Conservation (phyloP, 768 basidiomycete genomes). For the Mycena floridula region DNA sequence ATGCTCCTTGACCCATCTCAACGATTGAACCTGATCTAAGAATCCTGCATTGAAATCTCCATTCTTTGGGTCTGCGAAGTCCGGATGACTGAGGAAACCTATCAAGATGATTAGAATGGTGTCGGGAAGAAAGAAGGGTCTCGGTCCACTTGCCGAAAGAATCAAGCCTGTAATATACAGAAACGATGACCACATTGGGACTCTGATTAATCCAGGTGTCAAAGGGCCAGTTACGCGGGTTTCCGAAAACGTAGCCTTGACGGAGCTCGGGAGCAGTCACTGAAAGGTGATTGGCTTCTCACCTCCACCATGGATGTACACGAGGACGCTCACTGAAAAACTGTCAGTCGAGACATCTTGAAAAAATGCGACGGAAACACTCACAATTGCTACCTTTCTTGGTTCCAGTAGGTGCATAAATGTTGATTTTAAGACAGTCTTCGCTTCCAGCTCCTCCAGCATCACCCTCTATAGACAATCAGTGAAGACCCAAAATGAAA, state of each 20-base stretch:
- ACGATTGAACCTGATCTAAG: constrained; percentile 42
- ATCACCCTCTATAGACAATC: constrained; percentile 35
- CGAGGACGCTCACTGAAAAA: constrained; percentile 35
- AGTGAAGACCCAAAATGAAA: not conserved
- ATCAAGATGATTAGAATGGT: no score
- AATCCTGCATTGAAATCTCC: constrained; percentile 52
- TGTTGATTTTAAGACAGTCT: constrained; percentile 63
- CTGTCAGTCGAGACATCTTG: not conserved
- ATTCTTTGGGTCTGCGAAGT: constrained; percentile 28
- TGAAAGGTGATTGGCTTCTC: not conserved
- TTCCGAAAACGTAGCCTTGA: constrained; percentile 50
- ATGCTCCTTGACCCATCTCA: constrained; percentile 32
- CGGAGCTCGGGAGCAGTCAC: not conserved
- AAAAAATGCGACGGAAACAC: constrained; percentile 10
- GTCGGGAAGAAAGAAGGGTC: no score
- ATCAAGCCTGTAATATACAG: constrained; percentile 60
- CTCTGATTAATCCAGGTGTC: constrained; percentile 59
- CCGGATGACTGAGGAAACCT: constrained; percentile 56
- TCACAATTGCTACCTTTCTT: constrained; percentile 40
- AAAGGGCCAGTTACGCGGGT: constrained; percentile 62
- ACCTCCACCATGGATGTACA: constrained; percentile 48
- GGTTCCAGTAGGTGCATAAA: constrained; percentile 49
- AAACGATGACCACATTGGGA: constrained; percentile 57
- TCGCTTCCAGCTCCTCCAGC: constrained; percentile 61
- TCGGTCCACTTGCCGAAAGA: no score